phyloP scores from a whole-genome alignment of 1,284 basidiomycete species.

The Cerioporus squamosus region DNA sequence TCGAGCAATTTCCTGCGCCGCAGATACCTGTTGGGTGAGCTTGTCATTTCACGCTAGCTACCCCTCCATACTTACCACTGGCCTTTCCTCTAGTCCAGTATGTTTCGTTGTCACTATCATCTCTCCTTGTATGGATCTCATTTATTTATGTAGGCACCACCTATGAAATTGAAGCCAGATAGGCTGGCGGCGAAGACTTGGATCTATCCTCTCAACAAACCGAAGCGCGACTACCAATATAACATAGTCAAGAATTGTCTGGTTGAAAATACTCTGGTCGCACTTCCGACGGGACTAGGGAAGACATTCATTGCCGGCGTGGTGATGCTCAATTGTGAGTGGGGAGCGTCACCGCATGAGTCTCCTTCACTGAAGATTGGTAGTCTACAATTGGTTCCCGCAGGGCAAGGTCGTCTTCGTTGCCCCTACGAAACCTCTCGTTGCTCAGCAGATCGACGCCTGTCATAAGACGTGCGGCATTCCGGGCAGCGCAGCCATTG shows the following conservation, averaged over 20 bases:
- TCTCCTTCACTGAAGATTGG: neutral
- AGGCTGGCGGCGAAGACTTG: constrained; percentile 83
- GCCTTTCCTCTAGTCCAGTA: neutral
- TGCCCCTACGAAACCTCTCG: constrained; percentile 95
- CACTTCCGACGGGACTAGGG: constrained; percentile 94
- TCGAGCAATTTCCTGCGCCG: constrained; percentile 84
- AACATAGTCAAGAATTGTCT: constrained; percentile 90
- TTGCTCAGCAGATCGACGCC: constrained; percentile 93
- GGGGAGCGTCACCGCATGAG: constrained; percentile 28
- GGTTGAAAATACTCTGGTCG: constrained; percentile 94
- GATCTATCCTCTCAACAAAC: constrained; percentile 91
- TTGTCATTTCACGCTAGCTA: neutral
- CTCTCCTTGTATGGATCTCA: neutral
- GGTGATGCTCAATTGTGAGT: constrained; percentile 89
- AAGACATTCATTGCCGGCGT: constrained; percentile 99
- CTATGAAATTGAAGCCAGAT: constrained; percentile 81
- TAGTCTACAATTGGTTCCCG: constrained; percentile 88
- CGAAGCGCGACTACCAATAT: constrained; percentile 93
- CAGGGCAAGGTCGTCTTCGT: constrained; percentile 94
- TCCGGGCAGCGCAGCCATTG: constrained; percentile 84
- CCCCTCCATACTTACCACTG: neutral
- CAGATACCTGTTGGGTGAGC: constrained; percentile 59
- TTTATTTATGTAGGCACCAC: constrained; percentile 53
- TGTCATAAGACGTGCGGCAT: constrained; percentile 96
- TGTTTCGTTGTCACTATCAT: constrained; percentile 12